phyloP scores from a whole-genome alignment of 257 asterid genomes.

The Petunia axillaris region DNA sequence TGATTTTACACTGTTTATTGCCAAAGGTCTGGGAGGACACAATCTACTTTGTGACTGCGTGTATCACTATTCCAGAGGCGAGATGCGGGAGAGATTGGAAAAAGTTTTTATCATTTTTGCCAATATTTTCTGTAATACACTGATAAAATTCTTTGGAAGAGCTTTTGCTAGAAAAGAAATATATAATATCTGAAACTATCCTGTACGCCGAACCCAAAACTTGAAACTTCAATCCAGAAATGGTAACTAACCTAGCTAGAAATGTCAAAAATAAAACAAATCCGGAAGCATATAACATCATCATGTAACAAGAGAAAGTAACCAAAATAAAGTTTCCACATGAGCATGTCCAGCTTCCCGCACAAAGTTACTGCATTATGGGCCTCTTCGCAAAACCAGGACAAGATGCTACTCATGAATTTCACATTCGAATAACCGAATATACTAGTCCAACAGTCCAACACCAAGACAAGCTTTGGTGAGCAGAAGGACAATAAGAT shows the following conservation, averaged over 20 bases:
- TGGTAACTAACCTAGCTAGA: neutral
- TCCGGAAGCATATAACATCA: neutral
- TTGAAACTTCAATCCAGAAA: constrained; percentile 9
- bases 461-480: neutral
- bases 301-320: constrained; percentile 3
- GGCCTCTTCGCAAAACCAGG: neutral
- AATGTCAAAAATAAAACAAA: constrained; percentile 20
- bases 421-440: neutral
- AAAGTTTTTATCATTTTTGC: constrained; percentile 7
- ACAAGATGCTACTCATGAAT: constrained; percentile 5
- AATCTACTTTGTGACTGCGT: constrained; percentile 20
- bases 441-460: neutral
- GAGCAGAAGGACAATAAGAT: neutral
- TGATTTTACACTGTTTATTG: neutral
- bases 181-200: neutral
- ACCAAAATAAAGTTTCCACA: neutral
- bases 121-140: neutral
- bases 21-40: neutral
- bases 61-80: constrained; percentile 1
- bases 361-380: neutral
- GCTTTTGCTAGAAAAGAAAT: constrained; percentile 19
- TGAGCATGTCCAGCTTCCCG: neutral
- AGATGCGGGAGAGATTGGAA: neutral
- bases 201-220: neutral
- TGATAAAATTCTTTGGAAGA: constrained; percentile 18